Evolutionary conservation across 768 basidiomycete genomes (phyloP).

Genomic region (Leccinum variicolor): DNA sequence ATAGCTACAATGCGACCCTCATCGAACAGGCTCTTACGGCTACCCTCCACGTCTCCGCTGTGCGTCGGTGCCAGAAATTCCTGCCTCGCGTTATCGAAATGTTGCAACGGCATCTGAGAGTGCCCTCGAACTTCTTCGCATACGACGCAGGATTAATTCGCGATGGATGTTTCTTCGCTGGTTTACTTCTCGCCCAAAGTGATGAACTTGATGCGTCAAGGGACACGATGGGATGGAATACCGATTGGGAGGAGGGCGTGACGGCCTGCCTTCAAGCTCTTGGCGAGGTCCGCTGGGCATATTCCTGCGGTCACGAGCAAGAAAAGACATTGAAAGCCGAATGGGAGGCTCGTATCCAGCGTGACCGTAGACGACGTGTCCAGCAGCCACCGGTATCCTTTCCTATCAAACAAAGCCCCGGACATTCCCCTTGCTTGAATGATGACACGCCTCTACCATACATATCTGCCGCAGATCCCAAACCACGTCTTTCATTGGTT

Average conservation of each 20-base stretch:
- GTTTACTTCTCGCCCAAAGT: conserved; percentile 64
- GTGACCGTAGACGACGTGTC: conserved; percentile 27
- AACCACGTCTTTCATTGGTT: conserved; percentile 28
- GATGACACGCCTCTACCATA: conserved; percentile 19
- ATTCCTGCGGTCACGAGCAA: conserved; percentile 70
- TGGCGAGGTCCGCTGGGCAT: conserved; percentile 80
- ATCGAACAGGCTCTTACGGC: conserved; percentile 46
- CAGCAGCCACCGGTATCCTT: conserved; percentile 23
- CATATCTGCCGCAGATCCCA: conserved; percentile 1
- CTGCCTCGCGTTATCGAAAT: conserved; percentile 52
- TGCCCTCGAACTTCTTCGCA: conserved; percentile 56
- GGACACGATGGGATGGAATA: conserved; percentile 22
- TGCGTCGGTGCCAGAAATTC: conserved; percentile 43
- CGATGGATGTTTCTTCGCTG: conserved; percentile 89
- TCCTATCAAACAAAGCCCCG: conserved; percentile 25
- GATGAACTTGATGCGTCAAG: conserved; percentile 34
- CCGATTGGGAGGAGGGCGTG: conserved; percentile 32
- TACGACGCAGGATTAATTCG: conserved; percentile 86
- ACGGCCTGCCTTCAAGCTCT: conserved; percentile 68
- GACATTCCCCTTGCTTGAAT: conserved; percentile 25
- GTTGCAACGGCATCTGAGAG: conserved; percentile 46
- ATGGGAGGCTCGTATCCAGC: conserved; percentile 39
- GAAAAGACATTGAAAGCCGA: conserved; percentile 54
- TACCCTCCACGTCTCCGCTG: conserved; percentile 47
- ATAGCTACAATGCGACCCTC: conserved; percentile 38